Evolutionary conservation across 345 rosid genomes (phyloP).

Genomic region (Streptanthus diversifolius): DNA sequence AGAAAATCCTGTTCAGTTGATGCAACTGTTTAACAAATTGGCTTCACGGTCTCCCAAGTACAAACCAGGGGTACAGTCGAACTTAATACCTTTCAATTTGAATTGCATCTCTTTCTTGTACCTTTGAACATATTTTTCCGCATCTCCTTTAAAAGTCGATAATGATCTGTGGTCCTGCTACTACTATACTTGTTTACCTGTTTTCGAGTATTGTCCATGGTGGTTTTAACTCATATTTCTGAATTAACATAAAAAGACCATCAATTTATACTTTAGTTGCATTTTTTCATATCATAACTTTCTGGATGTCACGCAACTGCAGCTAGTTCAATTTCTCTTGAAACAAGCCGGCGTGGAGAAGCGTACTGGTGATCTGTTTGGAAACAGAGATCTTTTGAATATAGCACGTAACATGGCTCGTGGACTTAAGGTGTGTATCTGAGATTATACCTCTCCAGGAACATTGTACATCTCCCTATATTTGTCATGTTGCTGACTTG

Average conservation of each 20-base stretch:
- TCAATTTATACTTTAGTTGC: not conserved
- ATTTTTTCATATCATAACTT: constrained; percentile 17
- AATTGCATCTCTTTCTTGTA: not conserved
- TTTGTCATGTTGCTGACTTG: not conserved
- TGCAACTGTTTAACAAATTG: constrained; percentile 95
- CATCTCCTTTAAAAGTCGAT: not conserved
- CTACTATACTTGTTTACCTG: not conserved
- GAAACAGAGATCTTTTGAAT: constrained; percentile 88
- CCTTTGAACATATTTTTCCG: not conserved
- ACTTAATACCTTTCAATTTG: constrained; percentile 11
- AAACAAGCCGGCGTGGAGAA: constrained; percentile 96
- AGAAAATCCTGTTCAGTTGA: constrained; percentile 92
- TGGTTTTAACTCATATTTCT: not conserved
- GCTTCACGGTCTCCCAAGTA: constrained; percentile 86
- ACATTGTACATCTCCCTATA: not conserved
- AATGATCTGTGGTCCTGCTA: not conserved
- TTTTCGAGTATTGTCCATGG: not conserved
- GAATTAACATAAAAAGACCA: constrained; percentile 2
- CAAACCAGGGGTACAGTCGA: constrained; percentile 78
- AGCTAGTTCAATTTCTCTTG: constrained; percentile 91
- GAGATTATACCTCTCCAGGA: constrained; percentile 7
- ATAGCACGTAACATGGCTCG: constrained; percentile 99
- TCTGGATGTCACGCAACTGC: constrained; percentile 38
- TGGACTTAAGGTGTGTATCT: constrained; percentile 75
- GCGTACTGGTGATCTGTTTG: constrained; percentile 91